Evolutionary conservation across 176 grass and related monocot genomes (phyloP).

Genomic region (Dendrocalamus sinicus): DNA sequence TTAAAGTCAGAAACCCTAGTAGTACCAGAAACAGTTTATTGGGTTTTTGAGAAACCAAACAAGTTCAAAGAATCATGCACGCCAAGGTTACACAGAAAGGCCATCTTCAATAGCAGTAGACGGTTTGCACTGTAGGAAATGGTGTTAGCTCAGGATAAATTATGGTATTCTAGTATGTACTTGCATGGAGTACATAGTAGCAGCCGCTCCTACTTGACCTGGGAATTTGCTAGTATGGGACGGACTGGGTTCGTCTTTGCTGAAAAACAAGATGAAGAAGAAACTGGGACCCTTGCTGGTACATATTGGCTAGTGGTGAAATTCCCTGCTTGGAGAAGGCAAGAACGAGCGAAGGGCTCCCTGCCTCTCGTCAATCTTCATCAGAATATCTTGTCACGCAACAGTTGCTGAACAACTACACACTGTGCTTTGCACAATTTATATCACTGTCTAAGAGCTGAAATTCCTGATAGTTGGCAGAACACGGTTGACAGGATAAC

Average conservation of each 20-base stretch:
- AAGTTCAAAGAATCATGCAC: neutral
- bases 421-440: neutral
- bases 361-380: neutral
- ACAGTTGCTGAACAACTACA: neutral
- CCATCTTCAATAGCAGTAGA: neutral
- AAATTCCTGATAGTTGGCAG: constrained; percentile 2
- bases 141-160: neutral
- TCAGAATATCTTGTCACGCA: neutral
- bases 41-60: neutral
- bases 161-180: neutral
- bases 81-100: neutral
- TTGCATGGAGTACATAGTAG: neutral
- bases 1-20: neutral
- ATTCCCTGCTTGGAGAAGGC: neutral
- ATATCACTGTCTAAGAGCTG: neutral
- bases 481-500: neutral
- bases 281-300: neutral
- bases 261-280: neutral
- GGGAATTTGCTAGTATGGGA: neutral
- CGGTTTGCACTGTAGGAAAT: neutral
- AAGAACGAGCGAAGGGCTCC: neutral
- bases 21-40: neutral
- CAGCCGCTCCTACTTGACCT: neutral
- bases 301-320: neutral
- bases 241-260: neutral